phyloP scores from a whole-genome alignment of 179 eudicot genomes.

The Gypsophila paniculata region DNA sequence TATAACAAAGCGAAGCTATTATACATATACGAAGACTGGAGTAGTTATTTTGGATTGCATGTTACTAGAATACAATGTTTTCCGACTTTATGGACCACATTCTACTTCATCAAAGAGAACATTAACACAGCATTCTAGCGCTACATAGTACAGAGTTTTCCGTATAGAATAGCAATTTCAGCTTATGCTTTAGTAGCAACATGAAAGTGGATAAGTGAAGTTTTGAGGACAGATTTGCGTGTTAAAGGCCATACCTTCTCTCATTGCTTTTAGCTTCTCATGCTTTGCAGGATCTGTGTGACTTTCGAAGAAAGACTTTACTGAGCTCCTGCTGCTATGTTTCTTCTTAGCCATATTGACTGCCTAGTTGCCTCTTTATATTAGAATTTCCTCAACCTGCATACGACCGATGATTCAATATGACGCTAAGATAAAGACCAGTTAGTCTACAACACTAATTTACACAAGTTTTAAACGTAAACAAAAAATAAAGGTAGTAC shows the following conservation, averaged over 20 bases:
- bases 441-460: no score
- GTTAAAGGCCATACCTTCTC: slow-evolving; percentile 44
- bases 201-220: not conserved
- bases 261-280: slow-evolving; percentile 54
- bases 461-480: no score
- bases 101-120: not conserved
- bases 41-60: not conserved
- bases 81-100: not conserved
- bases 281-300: slow-evolving; percentile 63
- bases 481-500: no score
- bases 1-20: not conserved
- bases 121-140: not conserved
- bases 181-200: not conserved
- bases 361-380: not conserved
- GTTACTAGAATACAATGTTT: not conserved
- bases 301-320: slow-evolving; percentile 53
- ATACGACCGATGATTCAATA: slow-evolving; percentile 8
- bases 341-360: slow-evolving; percentile 38
- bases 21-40: not conserved
- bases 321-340: slow-evolving; percentile 31
- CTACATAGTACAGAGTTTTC: not conserved
- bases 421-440: not conserved
- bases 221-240: not conserved
- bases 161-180: not conserved
- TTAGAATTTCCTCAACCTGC: slow-evolving; percentile 18